These are phyloP conservation scores for Citrullus mucosospermus DNA, from an alignment of 306 rosid genomes.

Conservation along the genomic window DNA sequence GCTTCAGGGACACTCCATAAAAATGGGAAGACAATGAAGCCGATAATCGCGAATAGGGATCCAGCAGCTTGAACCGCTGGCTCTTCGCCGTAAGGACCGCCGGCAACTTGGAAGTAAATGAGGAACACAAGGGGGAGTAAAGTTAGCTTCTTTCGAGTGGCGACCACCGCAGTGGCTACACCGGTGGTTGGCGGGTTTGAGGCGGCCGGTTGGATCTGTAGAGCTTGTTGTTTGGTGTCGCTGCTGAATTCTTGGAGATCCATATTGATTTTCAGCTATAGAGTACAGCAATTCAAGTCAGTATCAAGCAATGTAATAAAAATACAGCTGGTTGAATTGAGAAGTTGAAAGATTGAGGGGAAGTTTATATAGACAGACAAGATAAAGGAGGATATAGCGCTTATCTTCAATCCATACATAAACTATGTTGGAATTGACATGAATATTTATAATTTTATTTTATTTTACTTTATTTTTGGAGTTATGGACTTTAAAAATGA, in stretches of 20 bases:
- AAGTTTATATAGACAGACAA: neutral
- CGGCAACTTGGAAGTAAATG: neutral
- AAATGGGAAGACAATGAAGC: neutral
- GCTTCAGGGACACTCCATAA: neutral
- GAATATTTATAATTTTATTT: neutral
- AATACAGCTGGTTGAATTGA: neutral
- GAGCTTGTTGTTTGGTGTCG: neutral
- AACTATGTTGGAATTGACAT: too few relatives aligned
- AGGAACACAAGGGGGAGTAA: constrained; percentile 8
- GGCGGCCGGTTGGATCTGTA: neutral
- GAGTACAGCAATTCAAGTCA: neutral
- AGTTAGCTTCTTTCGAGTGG: constrained; percentile 7
- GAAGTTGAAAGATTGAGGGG: neutral
- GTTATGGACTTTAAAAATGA: too few relatives aligned
- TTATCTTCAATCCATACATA: neutral
- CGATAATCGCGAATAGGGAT: neutral
- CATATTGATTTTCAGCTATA: neutral
- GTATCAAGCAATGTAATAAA: neutral
- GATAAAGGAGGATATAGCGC: neutral
- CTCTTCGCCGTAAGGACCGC: constrained; percentile 6
- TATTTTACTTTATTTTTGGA: too few relatives aligned
- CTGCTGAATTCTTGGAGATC: neutral
- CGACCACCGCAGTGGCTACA: neutral
- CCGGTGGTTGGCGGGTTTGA: neutral
- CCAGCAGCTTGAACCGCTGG: constrained; percentile 5